Percentiles rank a stretch among this genome's conserved stretches.
These are phyloP conservation scores for Pezicula rhizophila DNA, from an alignment of 2,329 filamentous ascomycete species.

Conservation along the genomic window DNA sequence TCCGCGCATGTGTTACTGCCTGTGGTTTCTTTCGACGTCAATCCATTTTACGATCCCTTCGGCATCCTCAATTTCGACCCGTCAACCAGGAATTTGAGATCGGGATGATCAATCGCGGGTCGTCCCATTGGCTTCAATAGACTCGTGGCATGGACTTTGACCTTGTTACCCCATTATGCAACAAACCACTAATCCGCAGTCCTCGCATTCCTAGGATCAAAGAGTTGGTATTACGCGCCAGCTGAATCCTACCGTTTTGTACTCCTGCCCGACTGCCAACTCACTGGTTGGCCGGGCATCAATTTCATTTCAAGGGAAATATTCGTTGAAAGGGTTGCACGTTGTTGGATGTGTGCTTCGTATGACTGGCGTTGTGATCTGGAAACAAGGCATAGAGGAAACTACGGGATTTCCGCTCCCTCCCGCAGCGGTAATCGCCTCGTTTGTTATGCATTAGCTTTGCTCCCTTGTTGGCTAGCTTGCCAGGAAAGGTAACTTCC, in stretches of 20 bases:
- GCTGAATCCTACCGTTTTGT: too few relatives aligned
- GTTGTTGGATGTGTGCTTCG: background rate
- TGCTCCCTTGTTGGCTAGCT: constrained; percentile 1
- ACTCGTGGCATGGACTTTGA: background rate
- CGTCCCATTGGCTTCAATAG: background rate
- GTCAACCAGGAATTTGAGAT: background rate
- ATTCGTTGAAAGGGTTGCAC: background rate
- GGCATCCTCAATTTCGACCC: background rate
- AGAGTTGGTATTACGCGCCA: too few relatives aligned
- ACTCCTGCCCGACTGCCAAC: too few relatives aligned
- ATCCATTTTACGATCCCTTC: background rate
- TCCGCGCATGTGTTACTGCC: background rate
- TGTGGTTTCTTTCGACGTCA: background rate
- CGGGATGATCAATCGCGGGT: background rate
- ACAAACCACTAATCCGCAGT: too few relatives aligned
- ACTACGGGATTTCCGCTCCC: constrained; percentile 1
- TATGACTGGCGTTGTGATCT: background rate
- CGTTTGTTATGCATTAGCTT: constrained; percentile 3
- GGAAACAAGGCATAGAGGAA: background rate
- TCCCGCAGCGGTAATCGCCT: constrained; percentile 1
- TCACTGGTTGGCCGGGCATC: too few relatives aligned
- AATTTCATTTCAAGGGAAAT: background rate
- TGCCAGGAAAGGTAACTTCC: background rate
- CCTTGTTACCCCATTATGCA: background rate
- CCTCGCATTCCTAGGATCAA: too few relatives aligned